Evolutionary conservation across 495 filamentous ascomycete species (phyloP).

Genomic region (Lepraria neglecta): DNA sequence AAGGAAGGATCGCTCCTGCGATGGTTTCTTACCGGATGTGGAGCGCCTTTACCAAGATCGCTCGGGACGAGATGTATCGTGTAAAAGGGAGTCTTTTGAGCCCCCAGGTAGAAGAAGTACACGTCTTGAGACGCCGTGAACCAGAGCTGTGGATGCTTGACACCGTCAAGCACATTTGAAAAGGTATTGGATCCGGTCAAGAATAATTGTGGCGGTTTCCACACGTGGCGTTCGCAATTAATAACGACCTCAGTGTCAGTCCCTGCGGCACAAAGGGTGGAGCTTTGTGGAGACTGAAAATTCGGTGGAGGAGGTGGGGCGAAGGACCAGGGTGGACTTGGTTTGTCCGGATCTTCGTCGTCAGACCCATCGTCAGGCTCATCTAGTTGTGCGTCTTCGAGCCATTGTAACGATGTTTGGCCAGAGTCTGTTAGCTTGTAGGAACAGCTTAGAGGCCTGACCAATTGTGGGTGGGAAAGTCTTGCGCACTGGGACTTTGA

Average conservation of each 20-base stretch:
- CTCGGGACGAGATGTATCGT: not conserved
- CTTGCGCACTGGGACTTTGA: not conserved
- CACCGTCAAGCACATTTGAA: not conserved
- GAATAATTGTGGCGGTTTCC: not conserved
- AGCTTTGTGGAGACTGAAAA: not conserved
- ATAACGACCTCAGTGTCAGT: not conserved
- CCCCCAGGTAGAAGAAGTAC: not conserved
- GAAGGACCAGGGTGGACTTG: not conserved
- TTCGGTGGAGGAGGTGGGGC: not conserved
- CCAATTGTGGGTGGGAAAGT: not conserved
- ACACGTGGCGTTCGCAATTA: not conserved
- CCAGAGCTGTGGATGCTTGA: not conserved
- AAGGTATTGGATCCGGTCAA: conserved; percentile 1
- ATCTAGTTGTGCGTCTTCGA: not conserved
- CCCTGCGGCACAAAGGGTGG: not conserved
- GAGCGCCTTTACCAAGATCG: not conserved
- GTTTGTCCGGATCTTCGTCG: too few relatives aligned
- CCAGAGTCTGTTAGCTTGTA: not conserved
- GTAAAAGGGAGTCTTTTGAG: not conserved
- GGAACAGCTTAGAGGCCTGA: not conserved
- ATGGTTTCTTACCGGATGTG: not conserved
- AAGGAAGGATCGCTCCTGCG: not conserved
- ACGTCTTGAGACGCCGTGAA: conserved; percentile 5
- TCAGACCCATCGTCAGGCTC: not conserved
- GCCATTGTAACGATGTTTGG: not conserved